Evolutionary conservation across 2,329 filamentous ascomycete species (phyloP).

Genomic region (Chalara sp.): DNA sequence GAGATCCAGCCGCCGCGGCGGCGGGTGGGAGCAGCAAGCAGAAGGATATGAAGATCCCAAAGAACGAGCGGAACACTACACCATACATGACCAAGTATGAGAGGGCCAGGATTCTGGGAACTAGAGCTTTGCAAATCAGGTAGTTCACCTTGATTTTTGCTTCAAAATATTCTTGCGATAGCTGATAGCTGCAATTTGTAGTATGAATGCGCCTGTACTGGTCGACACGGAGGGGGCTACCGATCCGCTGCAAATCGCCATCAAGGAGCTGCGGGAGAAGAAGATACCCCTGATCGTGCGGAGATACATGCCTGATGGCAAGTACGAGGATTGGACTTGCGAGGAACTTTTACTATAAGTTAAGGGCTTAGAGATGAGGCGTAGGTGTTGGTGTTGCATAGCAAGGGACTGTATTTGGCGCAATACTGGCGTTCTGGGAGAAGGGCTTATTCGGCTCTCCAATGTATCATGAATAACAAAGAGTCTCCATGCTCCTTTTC

Average conservation of each 20-base stretch:
- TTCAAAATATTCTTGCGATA: not conserved
- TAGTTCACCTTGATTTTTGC: slow-evolving; percentile 34
- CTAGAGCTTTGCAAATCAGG: slow-evolving; percentile 93
- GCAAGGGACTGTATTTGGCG: slow-evolving; percentile 21
- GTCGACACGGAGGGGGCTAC: slow-evolving; percentile 97
- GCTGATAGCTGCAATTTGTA: slow-evolving; percentile 30
- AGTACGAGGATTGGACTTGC: slow-evolving; percentile 99
- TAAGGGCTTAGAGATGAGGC: not conserved
- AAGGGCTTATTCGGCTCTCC: too few species aligned
- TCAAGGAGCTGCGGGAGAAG: slow-evolving; percentile 96
- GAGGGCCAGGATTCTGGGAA: slow-evolving; percentile 85
- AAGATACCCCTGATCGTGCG: slow-evolving; percentile 96
- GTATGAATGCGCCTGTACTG: slow-evolving; percentile 95
- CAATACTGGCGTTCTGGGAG: slow-evolving; percentile 22
- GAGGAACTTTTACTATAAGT: slow-evolving; percentile 67
- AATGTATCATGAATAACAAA: too few species aligned
- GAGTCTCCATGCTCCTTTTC: too few species aligned
- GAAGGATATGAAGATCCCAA: slow-evolving; percentile 83
- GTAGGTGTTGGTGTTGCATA: slow-evolving; percentile 13
- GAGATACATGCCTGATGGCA: slow-evolving; percentile 94
- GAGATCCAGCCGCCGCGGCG: slow-evolving; percentile 53
- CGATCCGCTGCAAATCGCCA: slow-evolving; percentile 92
- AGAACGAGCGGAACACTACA: slow-evolving; percentile 82
- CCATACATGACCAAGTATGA: slow-evolving; percentile 99
- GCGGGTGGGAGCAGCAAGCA: slow-evolving; percentile 48